These are phyloP conservation scores for Solidago caesia DNA, from an alignment of 129 eudicot species.

Conservation along the genomic window DNA sequence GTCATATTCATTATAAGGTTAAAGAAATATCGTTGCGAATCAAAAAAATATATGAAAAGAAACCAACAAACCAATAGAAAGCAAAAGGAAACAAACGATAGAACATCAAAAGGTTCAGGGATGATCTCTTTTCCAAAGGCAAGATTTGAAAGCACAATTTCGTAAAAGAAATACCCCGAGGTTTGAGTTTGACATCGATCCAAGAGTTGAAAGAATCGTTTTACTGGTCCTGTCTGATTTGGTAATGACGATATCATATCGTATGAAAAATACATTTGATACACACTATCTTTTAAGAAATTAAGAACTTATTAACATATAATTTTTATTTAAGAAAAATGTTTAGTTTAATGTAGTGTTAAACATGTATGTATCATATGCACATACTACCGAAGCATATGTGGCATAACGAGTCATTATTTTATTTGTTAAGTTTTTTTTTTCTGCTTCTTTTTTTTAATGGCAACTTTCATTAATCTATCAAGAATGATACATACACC, in stretches of 20 bases:
- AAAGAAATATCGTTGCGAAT: not conserved
- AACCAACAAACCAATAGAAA: not conserved
- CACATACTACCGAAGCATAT: too few species aligned
- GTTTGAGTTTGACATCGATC: slow-evolving; percentile 9
- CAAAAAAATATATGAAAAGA: slow-evolving; percentile 2
- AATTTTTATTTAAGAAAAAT: too few species aligned
- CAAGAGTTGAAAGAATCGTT: not conserved
- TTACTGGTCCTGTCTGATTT: slow-evolving; percentile 13
- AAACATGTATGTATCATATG: too few species aligned
- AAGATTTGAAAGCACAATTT: not conserved
- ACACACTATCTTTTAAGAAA: not conserved
- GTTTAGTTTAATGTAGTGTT: too few species aligned
- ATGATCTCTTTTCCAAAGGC: not conserved
- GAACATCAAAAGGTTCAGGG: not conserved
- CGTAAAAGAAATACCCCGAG: not conserved
- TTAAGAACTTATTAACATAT: too few species aligned
- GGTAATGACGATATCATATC: not conserved
- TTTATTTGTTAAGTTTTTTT: too few species aligned
- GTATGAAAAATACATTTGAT: not conserved
- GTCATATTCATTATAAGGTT: not conserved
- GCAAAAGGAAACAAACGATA: slow-evolving; percentile 6
- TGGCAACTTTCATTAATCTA: too few species aligned
- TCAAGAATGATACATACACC: too few species aligned
- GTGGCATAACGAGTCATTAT: too few species aligned
- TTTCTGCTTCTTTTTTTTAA: too few species aligned